Conservation (phyloP, 2,329 filamentous ascomycete genomes). For the Alternaria infectoria region DNA sequence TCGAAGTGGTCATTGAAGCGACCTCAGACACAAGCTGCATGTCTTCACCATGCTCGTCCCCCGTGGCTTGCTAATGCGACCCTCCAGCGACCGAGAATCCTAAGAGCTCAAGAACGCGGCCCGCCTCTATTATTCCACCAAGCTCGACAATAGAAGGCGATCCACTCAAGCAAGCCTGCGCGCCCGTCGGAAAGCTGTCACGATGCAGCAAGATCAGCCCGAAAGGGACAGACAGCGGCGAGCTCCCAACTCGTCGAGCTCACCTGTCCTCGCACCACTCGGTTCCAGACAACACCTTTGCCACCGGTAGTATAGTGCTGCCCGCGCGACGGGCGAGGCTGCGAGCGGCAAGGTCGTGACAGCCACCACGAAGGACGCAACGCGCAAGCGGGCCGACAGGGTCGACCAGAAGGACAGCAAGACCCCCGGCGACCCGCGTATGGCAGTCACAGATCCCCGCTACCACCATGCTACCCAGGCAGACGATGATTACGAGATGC, state of each 20-base stretch:
- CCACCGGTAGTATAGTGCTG: not conserved
- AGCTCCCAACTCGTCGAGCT: not conserved
- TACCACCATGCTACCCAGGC: not conserved
- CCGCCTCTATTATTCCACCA: not conserved
- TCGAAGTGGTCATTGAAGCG: not conserved
- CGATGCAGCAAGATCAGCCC: not conserved
- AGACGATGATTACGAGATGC: not conserved
- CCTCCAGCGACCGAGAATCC: not conserved
- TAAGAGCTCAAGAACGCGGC: not conserved
- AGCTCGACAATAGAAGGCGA: rapidly evolving
- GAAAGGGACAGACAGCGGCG: not conserved
- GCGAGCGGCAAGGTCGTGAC: not conserved
- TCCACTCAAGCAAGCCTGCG: not conserved
- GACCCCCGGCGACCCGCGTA: not conserved
- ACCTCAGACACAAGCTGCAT: not conserved
- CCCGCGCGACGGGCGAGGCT: not conserved
- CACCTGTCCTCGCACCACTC: not conserved
- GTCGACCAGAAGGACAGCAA: not conserved
- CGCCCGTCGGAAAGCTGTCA: not conserved
- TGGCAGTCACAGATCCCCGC: not conserved
- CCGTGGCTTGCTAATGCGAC: not conserved
- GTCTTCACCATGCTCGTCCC: not conserved
- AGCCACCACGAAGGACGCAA: not conserved
- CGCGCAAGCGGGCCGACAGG: not conserved
- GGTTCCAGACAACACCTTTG: not conserved